These are phyloP conservation scores for Cylindrotheca closterium DNA, from an alignment of 108 stramenopile genomes.

Conservation along the genomic window DNA sequence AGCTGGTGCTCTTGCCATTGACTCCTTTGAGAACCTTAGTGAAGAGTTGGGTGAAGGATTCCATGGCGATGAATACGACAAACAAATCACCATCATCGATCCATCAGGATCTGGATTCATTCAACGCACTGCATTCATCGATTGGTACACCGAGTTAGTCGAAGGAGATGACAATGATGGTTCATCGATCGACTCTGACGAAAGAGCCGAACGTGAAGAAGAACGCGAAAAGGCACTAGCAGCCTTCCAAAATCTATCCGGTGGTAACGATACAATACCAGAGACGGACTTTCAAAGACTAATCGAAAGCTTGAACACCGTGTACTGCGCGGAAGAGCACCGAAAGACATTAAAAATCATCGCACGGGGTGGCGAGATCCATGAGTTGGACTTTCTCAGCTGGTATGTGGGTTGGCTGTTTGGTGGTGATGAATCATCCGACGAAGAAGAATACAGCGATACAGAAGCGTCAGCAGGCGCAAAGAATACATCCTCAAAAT, in stretches of 20 bases:
- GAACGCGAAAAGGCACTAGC: constrained; percentile 52
- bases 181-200: constrained; percentile 39
- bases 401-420: constrained; percentile 92
- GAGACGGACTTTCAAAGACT: constrained; percentile 64
- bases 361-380: constrained; percentile 25
- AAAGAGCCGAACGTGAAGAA: constrained; percentile 51
- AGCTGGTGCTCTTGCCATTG: constrained; percentile 33
- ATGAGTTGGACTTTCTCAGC: constrained; percentile 56
- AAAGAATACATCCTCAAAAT: constrained; percentile 5
- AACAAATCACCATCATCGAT: constrained; percentile 56
- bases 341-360: constrained; percentile 55
- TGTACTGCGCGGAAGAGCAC: constrained; percentile 88
- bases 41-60: constrained; percentile 77
- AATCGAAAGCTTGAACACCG: constrained; percentile 77
- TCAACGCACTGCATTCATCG: constrained; percentile 45
- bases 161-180: constrained; percentile 38
- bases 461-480: constrained; percentile 27
- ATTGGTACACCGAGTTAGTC: constrained; percentile 61
- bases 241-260: constrained; percentile 36
- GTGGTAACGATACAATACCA: constrained; percentile 27
- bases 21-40: constrained; percentile 47
- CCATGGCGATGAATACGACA: constrained; percentile 71
- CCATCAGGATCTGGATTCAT: constrained; percentile 40
- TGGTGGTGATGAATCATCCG: constrained; percentile 38
- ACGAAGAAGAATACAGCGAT: constrained; percentile 53